Evolutionary conservation across 192 early-diverging fungal species (phyloP).

Genomic region (Rhizoclosmatium sp.): DNA sequence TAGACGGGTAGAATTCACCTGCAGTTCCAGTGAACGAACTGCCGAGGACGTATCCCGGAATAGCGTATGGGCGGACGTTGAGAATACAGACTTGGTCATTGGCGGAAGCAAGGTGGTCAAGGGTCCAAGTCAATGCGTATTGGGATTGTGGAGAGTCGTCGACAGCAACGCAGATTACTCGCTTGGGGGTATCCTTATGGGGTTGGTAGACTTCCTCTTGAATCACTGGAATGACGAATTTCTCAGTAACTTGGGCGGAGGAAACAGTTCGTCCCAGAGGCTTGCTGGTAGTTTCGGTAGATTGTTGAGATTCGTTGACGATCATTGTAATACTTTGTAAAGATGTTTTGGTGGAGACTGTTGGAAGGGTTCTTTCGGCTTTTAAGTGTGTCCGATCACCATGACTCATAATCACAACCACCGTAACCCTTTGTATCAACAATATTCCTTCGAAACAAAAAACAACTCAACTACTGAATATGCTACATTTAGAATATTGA

Average conservation of each 20-base stretch:
- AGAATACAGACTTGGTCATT: conserved; percentile 26
- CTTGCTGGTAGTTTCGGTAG: not conserved
- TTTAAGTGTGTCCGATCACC: too few species aligned
- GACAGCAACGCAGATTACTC: conserved; percentile 45
- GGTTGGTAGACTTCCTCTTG: not conserved
- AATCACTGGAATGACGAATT: not conserved
- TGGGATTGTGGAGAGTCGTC: conserved; percentile 36
- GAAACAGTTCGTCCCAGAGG: not conserved
- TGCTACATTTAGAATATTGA: too few species aligned
- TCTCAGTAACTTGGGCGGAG: not conserved
- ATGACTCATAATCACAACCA: too few species aligned
- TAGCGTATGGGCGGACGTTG: conserved; percentile 26
- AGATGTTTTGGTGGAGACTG: too few species aligned
- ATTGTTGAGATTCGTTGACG: not conserved
- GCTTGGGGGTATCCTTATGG: not conserved
- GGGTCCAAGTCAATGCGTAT: conserved; percentile 45
- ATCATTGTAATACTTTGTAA: not conserved
- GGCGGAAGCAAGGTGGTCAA: conserved; percentile 35
- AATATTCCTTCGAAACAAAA: too few species aligned
- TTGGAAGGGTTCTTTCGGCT: too few species aligned
- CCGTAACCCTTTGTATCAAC: too few species aligned
- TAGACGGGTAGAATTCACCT: conserved; percentile 4
- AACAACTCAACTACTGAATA: too few species aligned
- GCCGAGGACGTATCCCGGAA: conserved; percentile 10
- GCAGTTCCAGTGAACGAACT: not conserved